Base-by-base conservation (phyloP, 495 filamentous ascomycete genomes). In the Saxophila tyrrhenica region DNA sequence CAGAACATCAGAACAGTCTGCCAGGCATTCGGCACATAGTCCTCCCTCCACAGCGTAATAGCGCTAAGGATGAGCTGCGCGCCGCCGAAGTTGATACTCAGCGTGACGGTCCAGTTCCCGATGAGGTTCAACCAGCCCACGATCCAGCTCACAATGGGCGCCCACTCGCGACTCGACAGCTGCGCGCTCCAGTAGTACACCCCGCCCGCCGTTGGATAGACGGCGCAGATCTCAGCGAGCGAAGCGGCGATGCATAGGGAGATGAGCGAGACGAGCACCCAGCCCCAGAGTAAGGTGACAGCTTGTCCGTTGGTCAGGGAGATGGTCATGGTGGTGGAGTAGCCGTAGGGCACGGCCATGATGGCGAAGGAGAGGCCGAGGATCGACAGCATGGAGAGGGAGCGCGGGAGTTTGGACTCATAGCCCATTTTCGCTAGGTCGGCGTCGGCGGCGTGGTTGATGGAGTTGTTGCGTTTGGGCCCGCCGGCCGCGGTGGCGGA, bases 301-400 rank as follows among this genome's bases (percentile, higher is more conserved):
- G 69, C 76, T 23, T 81, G 78, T 49, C 83, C 81, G 59, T 78
- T 78, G 48, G 76, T 73, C 44, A 86, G 73, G 19, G 80, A 80
- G 61, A 83, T 84, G 69, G 78, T 82, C 39, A 86, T 65, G 49
- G 83, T 85, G 23, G 83, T 85, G 60, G 77, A 78, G 24, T 84
- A 73, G 44, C 83, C 83, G 58, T 80, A 86, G 16, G 83, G 83
- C 22, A 73, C 75, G 10, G 75, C 75, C 71, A 77, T 77, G 57
- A 78, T 78, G 22, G 75, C 75, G 51, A 77, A 78, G 50, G 72
- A 75, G 48, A 65, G 54, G 7, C 62, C 62, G 19, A 67, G 49
- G 13, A 67, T 58, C 32, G 57, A 59, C 3, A 65, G 50, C 63
- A 67, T 65, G 47, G 53, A 58, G 3, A 65, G 55, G 35, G 57